Conservation (phyloP, 768 basidiomycete genomes). For the Tylopilus sp. region DNA sequence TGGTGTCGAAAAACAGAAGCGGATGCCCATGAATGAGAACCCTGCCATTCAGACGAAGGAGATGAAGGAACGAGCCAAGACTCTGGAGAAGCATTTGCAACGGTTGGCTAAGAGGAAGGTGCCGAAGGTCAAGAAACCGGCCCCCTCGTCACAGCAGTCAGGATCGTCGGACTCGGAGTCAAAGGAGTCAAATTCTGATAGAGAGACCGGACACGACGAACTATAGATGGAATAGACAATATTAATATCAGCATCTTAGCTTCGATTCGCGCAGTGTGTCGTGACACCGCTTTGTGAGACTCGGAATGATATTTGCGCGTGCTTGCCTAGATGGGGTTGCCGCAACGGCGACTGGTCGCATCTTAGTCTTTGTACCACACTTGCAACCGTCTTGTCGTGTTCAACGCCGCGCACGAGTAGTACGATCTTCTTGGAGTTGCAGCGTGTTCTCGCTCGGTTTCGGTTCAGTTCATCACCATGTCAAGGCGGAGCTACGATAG, state of each 20-base stretch:
- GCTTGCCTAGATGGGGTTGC: not conserved
- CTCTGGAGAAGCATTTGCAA: slow-evolving; percentile 71
- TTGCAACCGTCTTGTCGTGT: not conserved
- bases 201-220: slow-evolving; percentile 28
- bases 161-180: slow-evolving; percentile 18
- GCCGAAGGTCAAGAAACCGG: slow-evolving; percentile 55
- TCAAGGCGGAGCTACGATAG: slow-evolving; percentile 77
- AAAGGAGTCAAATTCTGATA: slow-evolving; percentile 14
- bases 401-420: not conserved
- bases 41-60: slow-evolving; percentile 85
- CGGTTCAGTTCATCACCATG: slow-evolving; percentile 35
- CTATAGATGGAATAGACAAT: slow-evolving; percentile 26
- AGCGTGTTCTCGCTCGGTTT: not conserved
- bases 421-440: slow-evolving; percentile 5
- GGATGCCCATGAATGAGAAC: slow-evolving; percentile 68
- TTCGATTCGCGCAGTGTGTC: not conserved
- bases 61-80: slow-evolving; percentile 80
- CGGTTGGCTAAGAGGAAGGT: slow-evolving; percentile 65
- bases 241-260: not conserved
- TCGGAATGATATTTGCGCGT: not conserved
- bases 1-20: slow-evolving; percentile 80
- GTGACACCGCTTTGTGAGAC: too few species aligned
- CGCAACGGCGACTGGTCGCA: not conserved
- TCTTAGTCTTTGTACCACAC: not conserved
- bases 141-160: slow-evolving; percentile 22